Conservation (phyloP, 2,329 filamentous ascomycete species). For the Ceratocystis smalleyi region DNA sequence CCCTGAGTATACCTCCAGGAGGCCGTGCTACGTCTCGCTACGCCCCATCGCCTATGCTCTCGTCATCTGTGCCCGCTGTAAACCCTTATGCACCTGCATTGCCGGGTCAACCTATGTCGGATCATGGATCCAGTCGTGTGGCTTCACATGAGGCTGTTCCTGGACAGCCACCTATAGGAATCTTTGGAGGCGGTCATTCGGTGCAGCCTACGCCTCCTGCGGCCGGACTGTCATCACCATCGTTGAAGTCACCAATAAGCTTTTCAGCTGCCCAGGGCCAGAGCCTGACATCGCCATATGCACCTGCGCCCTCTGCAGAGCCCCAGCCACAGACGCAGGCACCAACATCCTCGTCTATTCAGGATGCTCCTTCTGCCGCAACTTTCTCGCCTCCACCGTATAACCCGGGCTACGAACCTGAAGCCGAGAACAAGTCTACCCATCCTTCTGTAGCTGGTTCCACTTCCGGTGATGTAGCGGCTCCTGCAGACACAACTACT, state of each 20-base stretch:
- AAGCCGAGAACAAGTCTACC: constrained; percentile 7
- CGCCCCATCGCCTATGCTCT: constrained; percentile 26
- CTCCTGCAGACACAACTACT: not conserved
- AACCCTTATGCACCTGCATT: constrained; percentile 19
- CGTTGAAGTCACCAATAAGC: constrained; percentile 13
- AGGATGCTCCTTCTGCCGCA: not conserved
- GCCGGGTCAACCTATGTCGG: constrained; percentile 10
- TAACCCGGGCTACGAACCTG: constrained; percentile 27
- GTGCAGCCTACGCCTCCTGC: not conserved
- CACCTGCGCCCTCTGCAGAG: not conserved
- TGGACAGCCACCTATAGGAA: not conserved
- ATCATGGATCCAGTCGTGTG: constrained; percentile 6
- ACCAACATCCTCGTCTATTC: not conserved
- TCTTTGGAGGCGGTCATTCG: not conserved
- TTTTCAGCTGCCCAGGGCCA: not conserved
- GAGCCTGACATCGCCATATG: constrained; percentile 5
- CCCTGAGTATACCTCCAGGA: constrained; percentile 15
- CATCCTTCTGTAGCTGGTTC: not conserved
- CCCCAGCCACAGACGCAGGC: constrained; percentile 21
- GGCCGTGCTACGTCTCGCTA: constrained; percentile 32
- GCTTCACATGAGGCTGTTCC: constrained; percentile 9
- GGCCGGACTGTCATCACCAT: not conserved
- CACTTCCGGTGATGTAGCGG: not conserved
- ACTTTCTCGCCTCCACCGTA: constrained; percentile 28
- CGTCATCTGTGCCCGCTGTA: constrained; percentile 20